Evolutionary conservation across 1,284 basidiomycete genomes (phyloP), one percentile per base, ranked within the genome.

Genomic region (Xerocomus minutiporus): DNA sequence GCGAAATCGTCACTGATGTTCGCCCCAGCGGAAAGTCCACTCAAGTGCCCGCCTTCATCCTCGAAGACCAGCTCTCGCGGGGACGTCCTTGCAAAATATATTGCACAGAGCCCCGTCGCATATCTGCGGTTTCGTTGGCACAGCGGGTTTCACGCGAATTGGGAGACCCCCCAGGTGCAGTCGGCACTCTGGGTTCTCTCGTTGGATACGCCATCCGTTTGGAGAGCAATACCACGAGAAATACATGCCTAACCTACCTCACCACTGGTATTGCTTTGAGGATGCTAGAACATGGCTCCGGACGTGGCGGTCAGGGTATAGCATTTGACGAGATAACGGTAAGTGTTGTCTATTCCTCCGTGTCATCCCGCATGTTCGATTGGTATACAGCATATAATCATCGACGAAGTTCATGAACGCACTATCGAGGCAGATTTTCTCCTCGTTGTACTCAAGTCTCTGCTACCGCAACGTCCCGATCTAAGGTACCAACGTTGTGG

Each of bases 391-490:
- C 57, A 61, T 64, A 78, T 90, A 63, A 81, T 90, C 53, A 82
- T 90, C 50, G 87, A 90, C 55, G 87, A 96, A 74, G 80, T 92
- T 47, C 93, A 99, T 66, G 97, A 99, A 72, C 86, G 97, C 12
- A 93, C 88, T 4, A 98, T 99, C 60, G 96, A 99, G 68, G 95
- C 93, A 0, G 97, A 99, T 71, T 99, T 99, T 73, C 78, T 99
- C 28, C 77, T 99, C 23, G 94, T 99, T 63, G 93, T 98, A 8
- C 78, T 99, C 52, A 95, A 94, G 71, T 88, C 91, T n/a, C 74
- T 99, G 20, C 70, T 98, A 43, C 73, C 81, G 50, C 83, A 88
- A 57, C 81, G 93, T 23, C 82, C 85, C 43, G 86, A 96, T 61
- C 77, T 99, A 47, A 96, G 92, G 91, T 89, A 52, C 7, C 59